Evolutionary conservation across 2,329 filamentous ascomycete species (phyloP).

Genomic region (Gaeumannomyces tritici): DNA sequence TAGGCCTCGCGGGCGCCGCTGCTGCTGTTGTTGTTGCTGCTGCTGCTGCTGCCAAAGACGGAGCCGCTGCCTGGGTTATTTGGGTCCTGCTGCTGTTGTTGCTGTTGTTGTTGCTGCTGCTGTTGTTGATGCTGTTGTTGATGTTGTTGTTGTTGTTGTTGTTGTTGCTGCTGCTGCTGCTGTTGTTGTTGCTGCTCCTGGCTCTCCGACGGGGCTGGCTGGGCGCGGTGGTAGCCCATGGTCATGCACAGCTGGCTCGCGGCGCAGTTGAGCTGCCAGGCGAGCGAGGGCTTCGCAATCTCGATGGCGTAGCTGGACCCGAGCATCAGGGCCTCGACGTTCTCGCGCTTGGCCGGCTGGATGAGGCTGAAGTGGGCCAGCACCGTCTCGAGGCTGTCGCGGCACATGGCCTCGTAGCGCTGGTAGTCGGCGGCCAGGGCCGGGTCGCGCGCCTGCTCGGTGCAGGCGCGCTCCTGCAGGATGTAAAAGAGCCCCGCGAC

Average conservation of each 20-base stretch:
- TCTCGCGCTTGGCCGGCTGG: conserved; percentile 42
- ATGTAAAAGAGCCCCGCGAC: conserved; percentile 40
- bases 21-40: conserved; percentile 4
- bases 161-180: too few relatives aligned
- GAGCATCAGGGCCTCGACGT: conserved; percentile 48
- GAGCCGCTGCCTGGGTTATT: background rate
- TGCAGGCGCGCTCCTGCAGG: conserved; percentile 33
- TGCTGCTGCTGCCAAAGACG: background rate
- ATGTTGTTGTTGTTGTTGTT: too few relatives aligned
- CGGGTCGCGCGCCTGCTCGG: conserved; percentile 19
- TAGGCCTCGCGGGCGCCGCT: background rate
- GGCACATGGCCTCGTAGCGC: conserved; percentile 20
- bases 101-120: background rate
- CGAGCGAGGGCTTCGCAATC: conserved; percentile 50
- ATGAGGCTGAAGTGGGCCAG: conserved; percentile 39
- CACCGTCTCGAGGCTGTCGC: conserved; percentile 8
- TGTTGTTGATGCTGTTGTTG: conserved; percentile 3
- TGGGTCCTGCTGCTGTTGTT: background rate
- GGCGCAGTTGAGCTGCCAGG: conserved; percentile 52
- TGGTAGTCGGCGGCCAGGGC: conserved; percentile 21
- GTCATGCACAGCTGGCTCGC: conserved; percentile 52
- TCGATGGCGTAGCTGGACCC: conserved; percentile 53
- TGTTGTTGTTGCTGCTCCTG: background rate
- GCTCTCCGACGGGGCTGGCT: background rate
- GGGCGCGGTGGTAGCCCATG: conserved; percentile 47